Base-by-base conservation (phyloP, 2,329 filamentous ascomycete species). In the Colletotrichum spaethianum region DNA sequence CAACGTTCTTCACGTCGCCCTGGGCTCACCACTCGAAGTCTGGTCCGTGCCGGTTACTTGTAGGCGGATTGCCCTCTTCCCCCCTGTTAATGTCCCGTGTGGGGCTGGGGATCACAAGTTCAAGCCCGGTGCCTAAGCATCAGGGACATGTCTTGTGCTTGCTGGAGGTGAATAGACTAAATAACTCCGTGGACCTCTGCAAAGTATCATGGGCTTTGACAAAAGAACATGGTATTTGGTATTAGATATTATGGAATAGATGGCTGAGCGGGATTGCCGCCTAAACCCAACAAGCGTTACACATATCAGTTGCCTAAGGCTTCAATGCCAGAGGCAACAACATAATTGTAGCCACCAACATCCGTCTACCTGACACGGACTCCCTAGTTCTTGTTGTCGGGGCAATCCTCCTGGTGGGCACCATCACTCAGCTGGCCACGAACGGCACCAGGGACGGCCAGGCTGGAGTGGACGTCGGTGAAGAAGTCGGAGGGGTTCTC, bases 401-500 rank as follows among this genome's bases (percentile, higher is more conserved):
- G 60, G 65, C 62, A 72, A 28, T 63, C 57, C 46, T 57, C 42
- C 40, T 70, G 59, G 53, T 38, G 38, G 2, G 12, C 48, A 4
- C 46, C 44, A 3, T 74, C 69, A 65, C 70, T 79, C 60, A 87
- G 76, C 78, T 90, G 88, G 9, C 86, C 88, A 67, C 88, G 82
- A 42, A 87, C 83, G 62, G 86, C 88, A 70, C 88, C 88, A 38
- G 86, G 82, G 9, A 86, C 78, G 42, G 84, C 87, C 33, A 82
- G 76, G 73, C 78, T 83, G 7, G 87, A 87, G 79, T 90, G 88
- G 1, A 85, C 81, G 75, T 90, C 88, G 46, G 86, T 82, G 76
- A 88, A 89, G 83, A 89, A 90, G 16, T 75, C 81, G 7, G 74
- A 72, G 0, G 88, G 87, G 75, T 88, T 84, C 42, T 79, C 79